Evolutionary conservation across 176 grass and related monocot species (phyloP).

Genomic region (Poa annua): DNA sequence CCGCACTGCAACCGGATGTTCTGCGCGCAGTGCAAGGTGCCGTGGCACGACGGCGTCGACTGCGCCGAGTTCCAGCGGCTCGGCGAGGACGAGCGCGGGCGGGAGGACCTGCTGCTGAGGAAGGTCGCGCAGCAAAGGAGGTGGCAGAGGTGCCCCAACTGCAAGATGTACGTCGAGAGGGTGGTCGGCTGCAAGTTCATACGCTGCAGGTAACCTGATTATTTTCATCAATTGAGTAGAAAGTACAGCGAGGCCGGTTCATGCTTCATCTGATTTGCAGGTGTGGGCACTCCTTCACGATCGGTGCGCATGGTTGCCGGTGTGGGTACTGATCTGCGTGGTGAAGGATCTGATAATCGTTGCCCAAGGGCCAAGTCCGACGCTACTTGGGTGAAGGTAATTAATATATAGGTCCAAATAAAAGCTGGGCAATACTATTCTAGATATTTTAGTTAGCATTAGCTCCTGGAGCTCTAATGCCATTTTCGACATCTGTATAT

Average conservation of each 20-base stretch:
- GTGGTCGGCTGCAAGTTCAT: constrained; percentile 60
- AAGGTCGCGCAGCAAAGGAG: constrained; percentile 48
- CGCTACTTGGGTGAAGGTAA: background rate
- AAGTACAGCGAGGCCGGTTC: background rate
- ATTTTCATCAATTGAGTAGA: background rate
- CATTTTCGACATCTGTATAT: background rate
- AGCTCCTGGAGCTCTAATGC: background rate
- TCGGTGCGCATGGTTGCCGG: no score
- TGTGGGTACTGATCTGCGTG: no score
- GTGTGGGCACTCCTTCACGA: constrained; percentile 63
- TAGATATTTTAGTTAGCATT: background rate
- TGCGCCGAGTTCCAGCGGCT: constrained; percentile 58
- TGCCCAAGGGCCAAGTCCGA: background rate
- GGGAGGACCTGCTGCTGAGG: constrained; percentile 63
- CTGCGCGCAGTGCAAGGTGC: constrained; percentile 71
- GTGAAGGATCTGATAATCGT: constrained; percentile 37
- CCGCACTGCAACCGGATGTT: constrained; percentile 65
- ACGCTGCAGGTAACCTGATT: constrained; percentile 58
- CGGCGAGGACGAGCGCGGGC: constrained; percentile 47
- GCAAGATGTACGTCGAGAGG: constrained; percentile 84
- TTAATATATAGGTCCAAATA: background rate
- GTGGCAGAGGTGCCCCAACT: constrained; percentile 82
- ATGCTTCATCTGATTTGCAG: constrained; percentile 28
- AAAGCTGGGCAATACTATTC: no score
- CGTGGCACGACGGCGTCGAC: constrained; percentile 60